A percentile compares a stretch with the other conserved stretches of the same genome.
These are phyloP conservation scores for Annulohypoxylon stygium DNA, from an alignment of 495 filamentous ascomycete species.

Conservation along the genomic window DNA sequence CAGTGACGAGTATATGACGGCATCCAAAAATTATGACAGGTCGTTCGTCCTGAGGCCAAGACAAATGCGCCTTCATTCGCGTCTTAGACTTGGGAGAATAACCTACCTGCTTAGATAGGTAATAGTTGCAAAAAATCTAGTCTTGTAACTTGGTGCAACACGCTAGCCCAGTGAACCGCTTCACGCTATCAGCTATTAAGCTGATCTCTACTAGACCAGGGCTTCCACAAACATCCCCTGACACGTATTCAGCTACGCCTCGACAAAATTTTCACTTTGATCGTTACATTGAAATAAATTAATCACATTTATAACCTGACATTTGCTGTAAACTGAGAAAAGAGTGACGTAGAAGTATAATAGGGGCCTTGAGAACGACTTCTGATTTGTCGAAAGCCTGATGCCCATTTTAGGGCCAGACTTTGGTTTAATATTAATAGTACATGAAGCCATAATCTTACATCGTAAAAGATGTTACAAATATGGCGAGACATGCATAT, in stretches of 20 bases:
- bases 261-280: background rate
- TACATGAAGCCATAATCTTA: conserved; percentile 10
- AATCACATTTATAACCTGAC: background rate
- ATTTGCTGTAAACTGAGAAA: background rate
- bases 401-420: background rate
- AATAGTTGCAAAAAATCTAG: conserved; percentile 6
- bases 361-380: background rate
- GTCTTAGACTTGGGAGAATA: background rate
- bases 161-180: conserved; percentile 15
- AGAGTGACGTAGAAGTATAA: background rate
- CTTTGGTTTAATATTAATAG: background rate
- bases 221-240: conserved; percentile 9
- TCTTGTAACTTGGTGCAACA: background rate
- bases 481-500: conserved; percentile 14
- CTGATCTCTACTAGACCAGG: conserved; percentile 11
- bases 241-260: background rate
- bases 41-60: background rate
- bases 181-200: conserved; percentile 15
- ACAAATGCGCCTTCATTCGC: background rate
- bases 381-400: background rate
- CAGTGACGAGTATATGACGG: background rate
- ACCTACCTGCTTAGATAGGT: background rate
- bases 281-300: background rate
- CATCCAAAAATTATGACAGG: conserved; percentile 10
- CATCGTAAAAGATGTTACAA: background rate